phyloP scores from a whole-genome alignment of 257 asterid genomes.

The Nicotiana benthamiana region DNA sequence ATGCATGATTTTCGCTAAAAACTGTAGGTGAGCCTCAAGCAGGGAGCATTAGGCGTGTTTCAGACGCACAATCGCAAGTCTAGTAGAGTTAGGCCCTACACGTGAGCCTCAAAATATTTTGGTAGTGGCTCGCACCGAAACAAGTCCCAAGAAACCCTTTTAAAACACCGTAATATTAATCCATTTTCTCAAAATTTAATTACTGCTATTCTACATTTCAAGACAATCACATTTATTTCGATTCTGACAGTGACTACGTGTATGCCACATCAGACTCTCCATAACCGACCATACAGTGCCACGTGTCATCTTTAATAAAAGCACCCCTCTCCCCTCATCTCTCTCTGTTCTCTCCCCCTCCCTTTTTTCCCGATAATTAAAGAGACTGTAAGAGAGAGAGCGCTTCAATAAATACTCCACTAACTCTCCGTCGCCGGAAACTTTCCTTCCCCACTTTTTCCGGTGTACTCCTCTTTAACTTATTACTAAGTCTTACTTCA shows the following conservation, averaged over 20 bases:
- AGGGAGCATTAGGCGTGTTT: too few relatives aligned
- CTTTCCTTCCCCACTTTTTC: constrained; percentile 1
- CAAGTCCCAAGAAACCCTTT: too few relatives aligned
- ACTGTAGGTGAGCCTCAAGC: too few relatives aligned
- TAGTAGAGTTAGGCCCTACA: too few relatives aligned
- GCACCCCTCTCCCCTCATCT: not conserved
- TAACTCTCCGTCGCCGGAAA: constrained; percentile 30
- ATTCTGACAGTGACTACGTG: not conserved
- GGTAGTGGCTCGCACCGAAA: too few relatives aligned
- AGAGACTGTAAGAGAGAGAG: constrained; percentile 8
- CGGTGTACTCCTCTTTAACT: constrained; percentile 11
- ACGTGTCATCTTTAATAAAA: not conserved
- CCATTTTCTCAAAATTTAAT: not conserved
- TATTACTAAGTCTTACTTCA: not conserved
- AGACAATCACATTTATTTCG: not conserved
- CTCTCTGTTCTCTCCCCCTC: not conserved
- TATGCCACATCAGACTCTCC: not conserved
- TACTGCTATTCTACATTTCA: not conserved
- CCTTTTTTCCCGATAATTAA: not conserved
- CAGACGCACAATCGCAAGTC: too few relatives aligned
- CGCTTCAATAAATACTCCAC: constrained; percentile 22
- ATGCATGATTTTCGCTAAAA: too few relatives aligned
- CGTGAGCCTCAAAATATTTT: too few relatives aligned
- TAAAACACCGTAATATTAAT: not conserved
- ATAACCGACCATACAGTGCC: not conserved